Percentiles rank a stretch among this genome's conserved stretches.
Conservation (phyloP, 2,329 filamentous ascomycete genomes). For the Curvularia spicifera region DNA sequence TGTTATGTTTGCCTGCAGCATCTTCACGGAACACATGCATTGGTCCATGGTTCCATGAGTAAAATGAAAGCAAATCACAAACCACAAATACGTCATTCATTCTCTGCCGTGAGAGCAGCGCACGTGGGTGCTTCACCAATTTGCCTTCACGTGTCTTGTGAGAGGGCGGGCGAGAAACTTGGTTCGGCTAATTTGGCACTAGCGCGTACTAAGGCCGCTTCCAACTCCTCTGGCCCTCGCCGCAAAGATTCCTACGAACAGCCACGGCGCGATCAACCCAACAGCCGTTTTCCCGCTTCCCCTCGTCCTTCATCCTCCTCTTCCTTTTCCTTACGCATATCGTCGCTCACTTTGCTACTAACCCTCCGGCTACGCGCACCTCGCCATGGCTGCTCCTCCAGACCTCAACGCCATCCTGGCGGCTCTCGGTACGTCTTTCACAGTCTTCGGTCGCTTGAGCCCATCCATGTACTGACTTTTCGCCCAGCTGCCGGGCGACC, state of each 20-base stretch:
- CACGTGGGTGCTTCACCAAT: background rate
- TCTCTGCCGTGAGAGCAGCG: background rate
- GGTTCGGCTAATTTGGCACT: conserved; percentile 16
- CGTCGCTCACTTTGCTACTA: conserved; percentile 9
- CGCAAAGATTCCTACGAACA: conserved; percentile 24
- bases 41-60: background rate
- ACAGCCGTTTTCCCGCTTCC: conserved; percentile 1
- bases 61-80: background rate
- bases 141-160: background rate
- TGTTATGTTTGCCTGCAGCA: conserved; percentile 18
- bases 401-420: conserved; percentile 50
- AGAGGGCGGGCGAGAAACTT: background rate
- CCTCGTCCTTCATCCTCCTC: conserved; percentile 2
- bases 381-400: conserved; percentile 45
- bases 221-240: conserved; percentile 24
- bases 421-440: conserved; percentile 43
- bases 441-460: background rate
- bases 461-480: conserved; percentile 17
- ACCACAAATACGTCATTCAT: background rate
- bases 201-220: conserved; percentile 12
- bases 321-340: background rate
- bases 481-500: conserved; percentile 54
- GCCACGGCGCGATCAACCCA: conserved; percentile 17
- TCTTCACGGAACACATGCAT: background rate
- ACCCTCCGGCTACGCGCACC: conserved; percentile 11